phyloP scores from a whole-genome alignment of 192 early-diverging fungal genomes.

The Ambispora gerdemannii region DNA sequence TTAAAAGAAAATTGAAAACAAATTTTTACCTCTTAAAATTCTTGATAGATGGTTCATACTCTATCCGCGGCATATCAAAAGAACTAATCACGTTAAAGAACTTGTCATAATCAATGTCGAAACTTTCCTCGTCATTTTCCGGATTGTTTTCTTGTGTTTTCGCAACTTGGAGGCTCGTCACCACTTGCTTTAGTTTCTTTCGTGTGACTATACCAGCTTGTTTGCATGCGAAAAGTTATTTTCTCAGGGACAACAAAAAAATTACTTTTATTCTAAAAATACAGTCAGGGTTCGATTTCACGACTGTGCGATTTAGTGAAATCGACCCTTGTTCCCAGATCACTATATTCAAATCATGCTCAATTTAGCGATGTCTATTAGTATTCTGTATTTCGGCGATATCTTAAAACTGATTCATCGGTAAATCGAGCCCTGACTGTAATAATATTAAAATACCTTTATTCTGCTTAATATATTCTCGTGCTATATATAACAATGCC shows the following conservation, averaged over 20 bases:
- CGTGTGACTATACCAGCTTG: not conserved
- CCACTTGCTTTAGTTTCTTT: not conserved
- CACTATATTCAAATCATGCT: too few species aligned
- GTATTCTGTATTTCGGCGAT: too few species aligned
- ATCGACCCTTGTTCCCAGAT: too few species aligned
- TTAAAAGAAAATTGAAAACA: not conserved
- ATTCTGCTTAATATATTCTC: not conserved
- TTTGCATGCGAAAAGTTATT: too few species aligned
- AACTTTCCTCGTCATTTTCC: not conserved
- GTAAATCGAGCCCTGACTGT: not conserved
- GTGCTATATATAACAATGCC: not conserved
- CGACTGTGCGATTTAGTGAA: too few species aligned
- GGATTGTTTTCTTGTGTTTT: not conserved
- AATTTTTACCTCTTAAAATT: not conserved
- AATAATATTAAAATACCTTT: not conserved
- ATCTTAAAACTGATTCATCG: not conserved
- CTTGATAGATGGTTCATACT: not conserved
- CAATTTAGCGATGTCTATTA: too few species aligned
- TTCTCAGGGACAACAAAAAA: too few species aligned
- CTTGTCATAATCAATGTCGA: not conserved
- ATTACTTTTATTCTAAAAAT: too few species aligned
- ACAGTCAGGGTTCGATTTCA: too few species aligned
- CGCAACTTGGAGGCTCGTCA: not conserved
- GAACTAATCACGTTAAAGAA: not conserved
- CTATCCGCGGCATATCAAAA: not conserved